Conservation (phyloP, 495 filamentous ascomycete species). For the Podospora pseudoanserina region DNA sequence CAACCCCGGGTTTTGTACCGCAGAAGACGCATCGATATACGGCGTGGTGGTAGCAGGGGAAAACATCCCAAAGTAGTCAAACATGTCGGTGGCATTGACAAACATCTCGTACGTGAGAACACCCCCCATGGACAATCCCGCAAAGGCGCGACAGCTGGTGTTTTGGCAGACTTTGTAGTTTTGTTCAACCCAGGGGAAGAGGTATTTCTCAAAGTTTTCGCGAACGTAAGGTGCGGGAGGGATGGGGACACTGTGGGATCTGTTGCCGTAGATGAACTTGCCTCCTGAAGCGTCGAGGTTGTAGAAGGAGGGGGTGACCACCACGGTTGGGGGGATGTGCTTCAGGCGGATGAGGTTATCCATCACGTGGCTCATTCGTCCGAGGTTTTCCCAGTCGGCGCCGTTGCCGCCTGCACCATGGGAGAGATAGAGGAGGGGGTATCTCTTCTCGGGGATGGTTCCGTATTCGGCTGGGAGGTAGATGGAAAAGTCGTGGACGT, state of each 20-base stretch:
- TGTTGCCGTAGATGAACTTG: constrained; percentile 30
- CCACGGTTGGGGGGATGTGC: constrained; percentile 34
- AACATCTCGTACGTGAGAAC: constrained; percentile 36
- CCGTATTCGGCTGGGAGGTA: constrained; percentile 36
- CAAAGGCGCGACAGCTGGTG: constrained; percentile 32
- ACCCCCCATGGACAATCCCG: constrained; percentile 32
- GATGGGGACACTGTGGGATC: constrained; percentile 16
- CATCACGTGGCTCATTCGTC: constrained; percentile 32
- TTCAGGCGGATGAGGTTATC: constrained; percentile 34
- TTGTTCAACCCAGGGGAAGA: constrained; percentile 31
- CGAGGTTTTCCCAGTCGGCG: constrained; percentile 35
- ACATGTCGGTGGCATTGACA: constrained; percentile 33
- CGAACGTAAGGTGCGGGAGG: constrained; percentile 23
- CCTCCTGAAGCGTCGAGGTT: constrained; percentile 29
- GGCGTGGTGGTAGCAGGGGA: constrained; percentile 27
- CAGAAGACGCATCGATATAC: constrained; percentile 21
- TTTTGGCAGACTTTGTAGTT: constrained; percentile 25
- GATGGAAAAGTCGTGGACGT: constrained; percentile 31
- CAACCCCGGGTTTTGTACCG: constrained; percentile 25
- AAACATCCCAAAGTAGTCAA: constrained; percentile 34
- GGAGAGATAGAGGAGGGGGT: constrained; percentile 35
- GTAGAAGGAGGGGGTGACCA: constrained; percentile 35
- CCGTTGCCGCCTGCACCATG: constrained; percentile 28
- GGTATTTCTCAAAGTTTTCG: constrained; percentile 31
- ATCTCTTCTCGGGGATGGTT: constrained; percentile 21